A percentile compares a stretch with the other conserved stretches of the same genome.
phyloP scores from a whole-genome alignment of 73 alveolate species.

The Strombidium stylifer region DNA sequence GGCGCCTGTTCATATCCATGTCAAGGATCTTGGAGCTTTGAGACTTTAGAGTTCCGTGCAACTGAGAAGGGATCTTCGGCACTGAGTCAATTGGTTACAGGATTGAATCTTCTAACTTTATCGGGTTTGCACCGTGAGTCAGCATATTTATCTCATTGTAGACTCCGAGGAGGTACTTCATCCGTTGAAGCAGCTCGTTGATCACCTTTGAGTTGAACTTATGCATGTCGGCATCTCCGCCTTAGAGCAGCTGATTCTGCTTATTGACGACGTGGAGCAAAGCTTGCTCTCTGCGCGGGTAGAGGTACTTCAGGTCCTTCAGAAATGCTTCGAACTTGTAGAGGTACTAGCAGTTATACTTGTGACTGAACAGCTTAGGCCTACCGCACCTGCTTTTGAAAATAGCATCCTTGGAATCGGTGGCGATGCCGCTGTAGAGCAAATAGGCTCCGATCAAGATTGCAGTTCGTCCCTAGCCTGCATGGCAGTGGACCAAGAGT shows the following conservation, averaged over 20 bases:
- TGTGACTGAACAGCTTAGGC: slow-evolving; percentile 31
- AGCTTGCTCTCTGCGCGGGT: slow-evolving; percentile 3
- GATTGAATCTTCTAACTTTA: too few relatives aligned
- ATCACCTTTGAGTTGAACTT: slow-evolving; percentile 43
- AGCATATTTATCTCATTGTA: too few relatives aligned
- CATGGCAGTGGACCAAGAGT: slow-evolving; percentile 91
- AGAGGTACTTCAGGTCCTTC: slow-evolving; percentile 3
- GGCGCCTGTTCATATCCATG: too few relatives aligned
- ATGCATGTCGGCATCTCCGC: slow-evolving; percentile 30
- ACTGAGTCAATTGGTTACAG: too few relatives aligned
- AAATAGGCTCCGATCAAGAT: slow-evolving; percentile 72
- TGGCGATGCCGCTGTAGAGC: slow-evolving; percentile 13
- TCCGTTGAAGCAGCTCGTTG: background rate
- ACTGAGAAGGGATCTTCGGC: too few relatives aligned
- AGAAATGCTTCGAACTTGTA: background rate
- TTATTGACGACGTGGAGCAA: slow-evolving; percentile 15
- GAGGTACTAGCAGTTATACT: slow-evolving; percentile 26
- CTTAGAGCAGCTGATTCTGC: slow-evolving; percentile 41
- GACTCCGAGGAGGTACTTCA: background rate
- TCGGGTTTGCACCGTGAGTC: too few relatives aligned
- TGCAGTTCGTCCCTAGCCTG: slow-evolving; percentile 92
- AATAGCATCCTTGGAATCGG: slow-evolving; percentile 48
- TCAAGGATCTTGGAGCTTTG: too few relatives aligned
- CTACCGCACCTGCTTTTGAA: slow-evolving; percentile 14
- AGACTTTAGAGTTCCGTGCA: too few relatives aligned